A percentile compares a stretch with the other conserved stretches of the same genome.
Conservation (phyloP, 345 rosid genomes). For the Orychophragmus violaceus region DNA sequence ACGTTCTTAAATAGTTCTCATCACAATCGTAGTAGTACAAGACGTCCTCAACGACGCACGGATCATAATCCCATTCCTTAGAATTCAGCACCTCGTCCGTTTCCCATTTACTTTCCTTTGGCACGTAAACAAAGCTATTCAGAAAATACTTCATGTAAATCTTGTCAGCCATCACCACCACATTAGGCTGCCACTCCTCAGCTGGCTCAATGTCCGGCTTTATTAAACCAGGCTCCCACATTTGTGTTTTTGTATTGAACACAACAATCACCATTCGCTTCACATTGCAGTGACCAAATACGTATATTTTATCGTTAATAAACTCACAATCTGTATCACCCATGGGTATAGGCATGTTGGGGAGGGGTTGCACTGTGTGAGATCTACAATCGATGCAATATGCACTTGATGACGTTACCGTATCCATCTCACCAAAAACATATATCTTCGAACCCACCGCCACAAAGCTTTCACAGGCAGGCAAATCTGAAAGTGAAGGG, state of each 20-base stretch:
- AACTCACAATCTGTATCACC: not conserved
- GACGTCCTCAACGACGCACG: not conserved
- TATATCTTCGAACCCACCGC: not conserved
- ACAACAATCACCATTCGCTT: not conserved
- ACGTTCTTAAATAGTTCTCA: not conserved
- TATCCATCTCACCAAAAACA: not conserved
- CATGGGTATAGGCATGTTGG: not conserved
- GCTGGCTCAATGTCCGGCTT: not conserved
- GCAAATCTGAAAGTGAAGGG: not conserved
- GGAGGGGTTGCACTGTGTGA: not conserved
- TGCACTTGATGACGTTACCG: too few relatives aligned
- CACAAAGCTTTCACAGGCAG: not conserved
- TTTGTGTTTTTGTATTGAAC: not conserved
- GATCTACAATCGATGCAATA: not conserved
- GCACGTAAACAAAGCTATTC: not conserved
- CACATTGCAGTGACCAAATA: not conserved
- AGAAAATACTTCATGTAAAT: not conserved
- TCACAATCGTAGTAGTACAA: not conserved
- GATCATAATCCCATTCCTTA: not conserved
- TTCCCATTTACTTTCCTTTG: not conserved
- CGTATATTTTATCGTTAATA: not conserved
- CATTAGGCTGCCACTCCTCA: not conserved
- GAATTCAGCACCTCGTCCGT: not conserved
- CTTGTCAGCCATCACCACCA: not conserved
- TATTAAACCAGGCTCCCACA: not conserved